These are phyloP conservation scores for Malus hybrid DNA, from an alignment of 331 rosid genomes.

Conservation along the genomic window DNA sequence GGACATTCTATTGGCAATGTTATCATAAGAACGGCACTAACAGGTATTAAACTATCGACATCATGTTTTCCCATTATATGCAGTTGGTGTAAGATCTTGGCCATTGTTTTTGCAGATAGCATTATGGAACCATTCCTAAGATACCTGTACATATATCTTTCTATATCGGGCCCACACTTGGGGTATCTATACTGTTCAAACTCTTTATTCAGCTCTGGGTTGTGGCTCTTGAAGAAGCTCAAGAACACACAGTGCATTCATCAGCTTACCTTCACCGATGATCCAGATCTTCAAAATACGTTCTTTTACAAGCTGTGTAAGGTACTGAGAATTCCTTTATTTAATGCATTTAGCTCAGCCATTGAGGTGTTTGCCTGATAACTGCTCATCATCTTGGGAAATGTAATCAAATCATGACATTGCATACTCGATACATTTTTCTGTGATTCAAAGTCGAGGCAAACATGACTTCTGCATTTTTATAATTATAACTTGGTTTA, in stretches of 20 bases:
- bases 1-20: conserved; percentile 98
- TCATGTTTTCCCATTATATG: conserved; percentile 10
- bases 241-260: conserved; percentile 86
- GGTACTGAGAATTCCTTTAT: conserved; percentile 36
- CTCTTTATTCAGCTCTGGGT: conserved; percentile 84
- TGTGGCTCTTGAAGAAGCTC: conserved; percentile 90
- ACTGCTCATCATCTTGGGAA: not conserved
- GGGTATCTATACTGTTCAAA: conserved; percentile 95
- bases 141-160: conserved; percentile 66
- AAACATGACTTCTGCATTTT: not conserved
- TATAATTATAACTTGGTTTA: not conserved
- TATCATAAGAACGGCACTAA: conserved; percentile 79
- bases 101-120: conserved; percentile 57
- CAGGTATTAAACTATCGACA: conserved; percentile 42
- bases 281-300: conserved; percentile 78
- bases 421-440: not conserved
- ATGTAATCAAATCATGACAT: not conserved
- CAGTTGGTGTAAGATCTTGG: conserved; percentile 21
- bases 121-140: conserved; percentile 77
- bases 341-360: not conserved
- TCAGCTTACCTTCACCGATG: conserved; percentile 92
- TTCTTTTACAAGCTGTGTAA: conserved; percentile 75
- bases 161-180: conserved; percentile 95
- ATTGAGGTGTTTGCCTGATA: not conserved
- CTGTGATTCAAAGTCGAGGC: not conserved